Percentiles rank a stretch among this genome's conserved stretches.
These are phyloP conservation scores for Colletotrichum tofieldiae DNA, from an alignment of 2,329 filamentous ascomycete species.

Conservation along the genomic window DNA sequence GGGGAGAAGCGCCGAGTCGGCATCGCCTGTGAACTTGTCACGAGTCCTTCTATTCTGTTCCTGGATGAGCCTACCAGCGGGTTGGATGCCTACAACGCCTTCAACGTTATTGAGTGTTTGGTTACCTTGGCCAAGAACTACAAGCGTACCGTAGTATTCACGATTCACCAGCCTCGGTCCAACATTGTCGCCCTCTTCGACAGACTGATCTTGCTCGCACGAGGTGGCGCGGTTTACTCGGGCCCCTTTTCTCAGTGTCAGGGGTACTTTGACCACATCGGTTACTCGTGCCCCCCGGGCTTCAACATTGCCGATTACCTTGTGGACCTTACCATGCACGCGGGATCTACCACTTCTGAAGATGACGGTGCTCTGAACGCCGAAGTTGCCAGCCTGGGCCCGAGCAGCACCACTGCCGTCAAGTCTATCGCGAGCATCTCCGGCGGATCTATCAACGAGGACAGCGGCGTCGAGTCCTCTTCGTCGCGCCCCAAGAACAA, in stretches of 20 bases:
- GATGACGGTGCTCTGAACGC: conserved; percentile 69
- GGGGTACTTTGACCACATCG: conserved; percentile 90
- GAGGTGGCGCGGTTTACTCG: conserved; percentile 92
- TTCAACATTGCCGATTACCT: conserved; percentile 99
- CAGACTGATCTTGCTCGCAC: conserved; percentile 89
- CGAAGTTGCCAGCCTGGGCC: conserved; percentile 79
- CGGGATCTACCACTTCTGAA: conserved; percentile 74
- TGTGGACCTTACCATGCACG: conserved; percentile 98
- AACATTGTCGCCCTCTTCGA: conserved; percentile 99
- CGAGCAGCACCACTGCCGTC: conserved; percentile 88
- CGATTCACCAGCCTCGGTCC: conserved; percentile 96
- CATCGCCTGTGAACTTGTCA: conserved; percentile 97
- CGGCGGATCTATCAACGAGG: conserved; percentile 80
- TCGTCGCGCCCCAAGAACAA: conserved; percentile 77
- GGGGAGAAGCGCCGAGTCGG: conserved; percentile 97
- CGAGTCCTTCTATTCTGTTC: conserved; percentile 96
- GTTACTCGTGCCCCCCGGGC: conserved; percentile 93
- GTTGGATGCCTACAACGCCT: conserved; percentile 96
- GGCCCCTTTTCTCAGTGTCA: conserved; percentile 92
- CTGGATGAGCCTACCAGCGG: conserved; percentile 97
- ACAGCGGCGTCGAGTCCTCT: conserved; percentile 73
- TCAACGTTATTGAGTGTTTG: conserved; percentile 96
- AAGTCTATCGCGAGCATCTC: conserved; percentile 93
- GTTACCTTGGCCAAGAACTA: conserved; percentile 96
- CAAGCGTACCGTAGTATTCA: conserved; percentile 97